Base-by-base conservation (phyloP, 805 yeast genomes). In the Metschnikowia anglica region DNA sequence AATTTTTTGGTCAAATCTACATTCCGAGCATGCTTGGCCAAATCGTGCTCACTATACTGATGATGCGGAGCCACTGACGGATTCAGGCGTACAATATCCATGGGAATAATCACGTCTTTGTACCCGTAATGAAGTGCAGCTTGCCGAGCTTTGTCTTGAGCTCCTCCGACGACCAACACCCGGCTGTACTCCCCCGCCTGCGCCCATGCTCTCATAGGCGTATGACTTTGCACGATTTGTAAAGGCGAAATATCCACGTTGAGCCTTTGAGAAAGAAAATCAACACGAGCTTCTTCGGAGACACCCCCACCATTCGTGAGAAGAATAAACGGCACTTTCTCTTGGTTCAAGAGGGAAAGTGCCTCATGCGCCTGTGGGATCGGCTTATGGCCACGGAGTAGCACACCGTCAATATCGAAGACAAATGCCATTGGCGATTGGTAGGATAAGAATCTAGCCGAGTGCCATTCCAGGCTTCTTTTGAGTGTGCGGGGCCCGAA, bases 231-330 rank as follows among this genome's bases (percentile, higher is more conserved):
- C 13, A 90, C 80, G 33, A 90, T 69, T 55, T 89, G 96, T 33
- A 70, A 62, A 2, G 80, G 74, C 21, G 75, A 65, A n/a, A 84
- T 62, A 1, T 70, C 66, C 1, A 63, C 58, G 6, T 66, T 72
- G 40, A 85, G 61, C 26, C 63, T 62, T 7, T 66, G 55, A 2
- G 80, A 72, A 3, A 87, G 60, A 25, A 72, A 74, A 2, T 69
- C 66, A 2, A 81, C 79, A 33, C 96, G 68, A n/a, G 70, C 73
- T 4, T 55, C 47, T 56, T 89, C 97, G 10, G 76, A 63, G 24
- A 74, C 74, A 2, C 97, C 97, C 5, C 97, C 97, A 15, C 97
- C 97, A 60, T 90, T 89, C 6, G 97, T 89, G 59, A 90, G 70
- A 31, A 90, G 59, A n/a, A 88, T 79, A 66, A 80, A 90, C 1